These are phyloP conservation scores for Globisporangium ultimum DNA, from an alignment of 352 stramenopile species.

Conservation along the genomic window DNA sequence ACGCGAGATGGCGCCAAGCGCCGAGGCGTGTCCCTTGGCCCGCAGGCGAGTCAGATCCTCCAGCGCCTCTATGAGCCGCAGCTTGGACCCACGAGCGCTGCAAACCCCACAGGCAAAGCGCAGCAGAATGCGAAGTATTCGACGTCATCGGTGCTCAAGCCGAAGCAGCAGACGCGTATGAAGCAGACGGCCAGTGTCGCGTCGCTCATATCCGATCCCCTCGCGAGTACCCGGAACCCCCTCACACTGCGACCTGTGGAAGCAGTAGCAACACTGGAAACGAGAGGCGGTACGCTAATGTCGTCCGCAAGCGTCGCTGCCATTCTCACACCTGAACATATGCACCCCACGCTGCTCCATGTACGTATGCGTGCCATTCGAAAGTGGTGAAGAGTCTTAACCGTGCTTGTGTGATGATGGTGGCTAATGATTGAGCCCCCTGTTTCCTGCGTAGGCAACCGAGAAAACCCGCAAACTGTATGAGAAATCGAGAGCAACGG, in stretches of 20 bases:
- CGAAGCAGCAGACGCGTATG: constrained; percentile 31
- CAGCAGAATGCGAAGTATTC: not conserved
- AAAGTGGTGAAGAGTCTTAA: not conserved
- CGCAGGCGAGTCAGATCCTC: constrained; percentile 56
- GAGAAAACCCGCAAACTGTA: constrained; percentile 51
- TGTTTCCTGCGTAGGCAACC: constrained; percentile 27
- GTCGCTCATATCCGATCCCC: constrained; percentile 17
- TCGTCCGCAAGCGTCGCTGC: constrained; percentile 32
- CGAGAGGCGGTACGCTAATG: constrained; percentile 3
- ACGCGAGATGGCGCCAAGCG: constrained; percentile 55
- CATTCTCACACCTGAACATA: constrained; percentile 1
- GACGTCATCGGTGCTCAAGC: constrained; percentile 25
- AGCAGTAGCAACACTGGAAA: too few species aligned
- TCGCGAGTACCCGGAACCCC: not conserved
- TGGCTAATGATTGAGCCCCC: too few species aligned
- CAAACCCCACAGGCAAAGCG: not conserved
- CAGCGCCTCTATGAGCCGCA: constrained; percentile 68
- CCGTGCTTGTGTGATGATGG: too few species aligned
- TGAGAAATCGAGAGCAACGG: constrained; percentile 21
- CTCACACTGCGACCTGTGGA: not conserved
- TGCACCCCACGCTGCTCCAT: constrained; percentile 56
- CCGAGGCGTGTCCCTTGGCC: constrained; percentile 38
- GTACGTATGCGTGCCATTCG: constrained; percentile 12
- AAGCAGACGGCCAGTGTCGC: constrained; percentile 47
- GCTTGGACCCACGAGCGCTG: constrained; percentile 31